Evolutionary conservation across 129 eudicot species (phyloP), one percentile per base, ranked within the genome.

Genomic region (Sambucus nigra): DNA sequence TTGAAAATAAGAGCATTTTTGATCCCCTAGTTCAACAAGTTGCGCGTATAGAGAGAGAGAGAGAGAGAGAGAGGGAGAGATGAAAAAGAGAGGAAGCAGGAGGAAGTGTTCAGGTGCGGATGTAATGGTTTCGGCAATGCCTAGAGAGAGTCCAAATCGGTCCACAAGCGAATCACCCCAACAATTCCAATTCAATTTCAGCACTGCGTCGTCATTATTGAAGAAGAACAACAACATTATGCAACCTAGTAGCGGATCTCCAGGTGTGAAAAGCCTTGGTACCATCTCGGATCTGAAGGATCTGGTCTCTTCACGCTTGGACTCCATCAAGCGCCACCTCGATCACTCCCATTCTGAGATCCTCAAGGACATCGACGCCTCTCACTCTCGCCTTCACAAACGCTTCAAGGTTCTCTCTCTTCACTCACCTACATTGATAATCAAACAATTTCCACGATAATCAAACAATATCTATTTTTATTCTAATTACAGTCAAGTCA

Each of bases 281-380:
- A 55, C 83, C 26, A 63, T 88, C 24, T 66, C 85, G 4, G 97
- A 88, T 68, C 82, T 88, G 66, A 84, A 78, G 76, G 76, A 69
- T 6, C 46, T 80, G 53, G 64, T 76, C 3, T 65, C 87, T 21
- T 68, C 95, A 4, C 70, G 59, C 22, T 39, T 88, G 55, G 94
- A 88, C 10, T 67, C 82, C 16, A 45, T 88, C 27, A 88, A 78
- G 85, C 73, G 81, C 18, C 92, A 77, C 19, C 49, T 79, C 23
- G 97, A 88, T 19, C 72, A 76, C 33, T 84, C 97, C 41, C 87
- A 88, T 52, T 51, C 80, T 12, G 97, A 78, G 78, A 75, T 88
- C 40, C 17, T 68, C 16, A 88, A 81, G 82, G 97, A 88, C 38
- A 42, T 66, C 19, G 88, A 88, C 39, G 78, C 92, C 29, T 80